Base-by-base conservation (phyloP, 345 rosid species). In the Eucalyptus tenuipes region DNA sequence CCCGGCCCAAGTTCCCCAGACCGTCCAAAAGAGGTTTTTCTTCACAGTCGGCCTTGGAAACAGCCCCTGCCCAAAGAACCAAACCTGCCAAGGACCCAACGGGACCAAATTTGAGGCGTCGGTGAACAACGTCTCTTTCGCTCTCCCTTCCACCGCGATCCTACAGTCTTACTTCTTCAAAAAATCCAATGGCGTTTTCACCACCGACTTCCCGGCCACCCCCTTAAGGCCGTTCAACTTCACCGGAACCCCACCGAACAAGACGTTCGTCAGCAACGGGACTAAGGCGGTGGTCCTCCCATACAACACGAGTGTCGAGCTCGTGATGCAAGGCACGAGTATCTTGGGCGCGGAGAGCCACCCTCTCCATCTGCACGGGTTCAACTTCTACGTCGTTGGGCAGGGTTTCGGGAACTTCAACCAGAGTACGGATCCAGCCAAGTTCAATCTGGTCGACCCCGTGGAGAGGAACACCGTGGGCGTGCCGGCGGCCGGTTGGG, bases 281-380 rank as follows among this genome's bases (percentile, higher is more conserved):
- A 96, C 98, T 27, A 96, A 92, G 89, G 88, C 88, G 44, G 91
- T 90, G 86, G 97, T 94, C 66, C 88, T 97, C 45, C 93, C 93
- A 49, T 96, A 93, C 89, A 93, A 94, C 86, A 90, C 97, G 17
- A 94, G 91, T n/a, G 96, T 94, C 29, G 98, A 97, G 88, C 64
- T 95, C 31, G 95, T 96, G 50, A n/a, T 96, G 91, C 99, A 97
- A 57, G 98, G 88, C 84, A 95, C 99, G n/a, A 95, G 94, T 88
- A 94, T 97, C 55, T 59, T 94, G 66, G 97, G 96, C 71, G 92
- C 93, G 31, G 97, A 96, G 88, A 95, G 95, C 90, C 99, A 97
- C 90, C 99, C 99, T 85, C 49, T 95, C 12, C 99, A 97, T 89
- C 91, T 97, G 47, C 99, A 97, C 89, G 97, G 99, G 50, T 92